phyloP scores from a whole-genome alignment of 208 protist genomes.

The Leishmania major region DNA sequence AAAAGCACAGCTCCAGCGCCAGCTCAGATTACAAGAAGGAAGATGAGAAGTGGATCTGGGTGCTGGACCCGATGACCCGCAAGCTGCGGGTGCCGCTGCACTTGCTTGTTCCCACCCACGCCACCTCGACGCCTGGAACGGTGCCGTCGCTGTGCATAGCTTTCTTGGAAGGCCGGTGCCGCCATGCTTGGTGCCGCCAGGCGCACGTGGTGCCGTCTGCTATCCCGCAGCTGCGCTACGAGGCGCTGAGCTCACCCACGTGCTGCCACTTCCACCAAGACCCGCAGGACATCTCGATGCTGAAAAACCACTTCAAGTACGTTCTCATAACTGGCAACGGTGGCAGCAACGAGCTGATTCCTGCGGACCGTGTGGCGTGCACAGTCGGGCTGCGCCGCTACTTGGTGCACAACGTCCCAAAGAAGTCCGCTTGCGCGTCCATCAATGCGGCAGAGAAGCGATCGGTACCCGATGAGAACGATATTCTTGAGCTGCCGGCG shows the following conservation, averaged over 20 bases:
- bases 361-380: constrained; percentile 70
- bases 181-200: constrained; percentile 89
- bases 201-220: constrained; percentile 75
- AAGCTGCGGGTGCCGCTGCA: constrained; percentile 83
- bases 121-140: constrained; percentile 79
- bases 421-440: constrained; percentile 23
- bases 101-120: constrained; percentile 78
- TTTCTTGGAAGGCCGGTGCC: constrained; percentile 83
- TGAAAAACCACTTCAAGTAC: constrained; percentile 69
- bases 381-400: constrained; percentile 86
- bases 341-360: constrained; percentile 70
- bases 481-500: constrained; percentile 72
- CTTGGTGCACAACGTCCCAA: constrained; percentile 70
- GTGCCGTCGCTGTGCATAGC: constrained; percentile 89
- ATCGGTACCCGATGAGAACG: constrained; percentile 24
- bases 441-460: constrained; percentile 16
- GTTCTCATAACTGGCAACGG: constrained; percentile 73
- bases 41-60: constrained; percentile 85
- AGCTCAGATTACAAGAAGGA: constrained; percentile 41
- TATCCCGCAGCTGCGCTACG: constrained; percentile 81
- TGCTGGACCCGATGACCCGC: constrained; percentile 85
- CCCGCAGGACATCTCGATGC: constrained; percentile 73
- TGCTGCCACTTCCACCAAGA: constrained; percentile 85
- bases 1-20: constrained; percentile 36
- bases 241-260: constrained; percentile 84